Evolutionary conservation across 2,329 filamentous ascomycete genomes (phyloP), one percentile per base, ranked within the genome.

Genomic region (Capronia coronata): DNA sequence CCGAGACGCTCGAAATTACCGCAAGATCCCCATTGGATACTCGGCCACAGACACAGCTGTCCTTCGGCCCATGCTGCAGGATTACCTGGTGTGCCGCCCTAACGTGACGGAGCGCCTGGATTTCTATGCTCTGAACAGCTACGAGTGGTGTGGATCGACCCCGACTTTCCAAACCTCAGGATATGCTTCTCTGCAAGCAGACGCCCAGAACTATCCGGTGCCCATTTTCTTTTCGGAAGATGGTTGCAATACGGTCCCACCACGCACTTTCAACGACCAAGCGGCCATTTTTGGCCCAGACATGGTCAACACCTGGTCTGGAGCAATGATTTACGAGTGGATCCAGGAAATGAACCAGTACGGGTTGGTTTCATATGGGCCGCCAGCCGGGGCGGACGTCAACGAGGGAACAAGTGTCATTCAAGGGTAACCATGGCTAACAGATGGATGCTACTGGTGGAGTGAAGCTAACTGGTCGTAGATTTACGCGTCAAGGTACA

Each of bases 161-260:
- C 46, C 55, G n/a, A 65, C 67, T 27, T 89, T 82, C 68, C 58
- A 71, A 21, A 71, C 64, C 14, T 82, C 87, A 2, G 87, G 86
- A 49, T 94, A 94, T 69, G 63, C 72, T 40, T 73, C 74, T 55
- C 78, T 94, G 22, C 76, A 88, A 65, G 67, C 74, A 46, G 81
- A 84, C 57, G 82, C 85, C 4, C 75, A 76, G 30, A 68, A 79
- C 60, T 90, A 88, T 67, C 83, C 82, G 40, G 80, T 94, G n/a
- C 88, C 87, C 16, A 87, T 93, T 61, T 90, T 89, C 74, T 87
- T 94, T 69, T 90, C 86, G 27, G 88, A 94, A 69, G 93, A 87
- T 2, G 88, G 88, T 51, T 94, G 88, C 75, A 90, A 86, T 64
- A 66, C 65, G 8, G 62, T 63, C 9, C 64, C 63, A 7, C 71